Percentiles rank a stretch among this genome's conserved stretches.
These are phyloP conservation scores for Ophiostoma quercus DNA, from an alignment of 2,329 filamentous ascomycete genomes.

Conservation along the genomic window DNA sequence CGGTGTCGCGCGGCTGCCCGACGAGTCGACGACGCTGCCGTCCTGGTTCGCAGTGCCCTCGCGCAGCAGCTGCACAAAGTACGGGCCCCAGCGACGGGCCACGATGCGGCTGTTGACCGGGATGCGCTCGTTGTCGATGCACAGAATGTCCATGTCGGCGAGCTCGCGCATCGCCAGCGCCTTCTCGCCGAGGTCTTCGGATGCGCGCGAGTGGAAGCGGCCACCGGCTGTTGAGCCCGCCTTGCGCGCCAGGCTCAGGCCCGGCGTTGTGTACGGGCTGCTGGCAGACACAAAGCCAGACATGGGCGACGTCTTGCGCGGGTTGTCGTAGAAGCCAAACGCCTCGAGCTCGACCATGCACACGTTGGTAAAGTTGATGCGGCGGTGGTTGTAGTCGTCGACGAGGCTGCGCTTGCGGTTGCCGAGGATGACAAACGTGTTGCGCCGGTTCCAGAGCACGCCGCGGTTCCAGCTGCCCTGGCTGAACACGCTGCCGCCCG, in stretches of 20 bases:
- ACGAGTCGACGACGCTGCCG: constrained; percentile 60
- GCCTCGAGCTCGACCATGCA: constrained; percentile 96
- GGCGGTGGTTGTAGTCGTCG: constrained; percentile 95
- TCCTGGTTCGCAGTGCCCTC: constrained; percentile 71
- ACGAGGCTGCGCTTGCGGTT: constrained; percentile 90
- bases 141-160: constrained; percentile 93
- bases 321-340: constrained; percentile 96
- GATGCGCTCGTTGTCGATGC: constrained; percentile 83
- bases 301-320: constrained; percentile 68
- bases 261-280: constrained; percentile 57
- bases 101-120: constrained; percentile 90
- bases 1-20: constrained; percentile 67
- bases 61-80: constrained; percentile 85
- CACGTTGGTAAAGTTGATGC: constrained; percentile 95
- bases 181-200: constrained; percentile 79
- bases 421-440: constrained; percentile 91
- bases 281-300: constrained; percentile 83
- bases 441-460: constrained; percentile 85
- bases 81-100: constrained; percentile 85
- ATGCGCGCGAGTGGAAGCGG: constrained; percentile 67
- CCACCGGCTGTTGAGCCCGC: constrained; percentile 66
- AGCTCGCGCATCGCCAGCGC: constrained; percentile 77
- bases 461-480: constrained; percentile 98
- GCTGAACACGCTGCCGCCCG: constrained; percentile 87
- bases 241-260: constrained; percentile 53